Evolutionary conservation across 805 yeast species (phyloP).

Genomic region (Candida germanica): DNA sequence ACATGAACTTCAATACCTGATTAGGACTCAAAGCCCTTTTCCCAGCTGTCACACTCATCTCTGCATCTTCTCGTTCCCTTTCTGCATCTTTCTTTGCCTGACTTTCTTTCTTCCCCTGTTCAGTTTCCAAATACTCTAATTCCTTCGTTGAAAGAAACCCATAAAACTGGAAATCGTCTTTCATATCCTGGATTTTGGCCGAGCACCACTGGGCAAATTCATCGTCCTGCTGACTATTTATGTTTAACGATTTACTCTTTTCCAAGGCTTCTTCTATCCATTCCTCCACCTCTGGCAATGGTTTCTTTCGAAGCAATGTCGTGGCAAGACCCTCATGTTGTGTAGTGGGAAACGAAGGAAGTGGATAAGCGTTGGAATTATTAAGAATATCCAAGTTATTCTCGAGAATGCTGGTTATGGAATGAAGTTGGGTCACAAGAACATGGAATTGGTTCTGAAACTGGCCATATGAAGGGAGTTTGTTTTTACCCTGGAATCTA

Average conservation of each 20-base stretch:
- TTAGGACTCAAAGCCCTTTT: conserved; percentile 30
- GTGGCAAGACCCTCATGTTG: conserved; percentile 81
- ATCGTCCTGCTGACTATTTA: conserved; percentile 34
- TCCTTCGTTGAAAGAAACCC: conserved; percentile 60
- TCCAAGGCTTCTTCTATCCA: conserved; percentile 58
- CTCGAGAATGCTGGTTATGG: conserved; percentile 69
- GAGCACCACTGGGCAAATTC: conserved; percentile 70
- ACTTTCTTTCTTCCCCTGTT: conserved; percentile 30
- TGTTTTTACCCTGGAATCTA: conserved; percentile 35
- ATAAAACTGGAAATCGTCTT: conserved; percentile 56
- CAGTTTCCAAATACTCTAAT: conserved; percentile 25
- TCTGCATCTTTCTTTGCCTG: conserved; percentile 18
- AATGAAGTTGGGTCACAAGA: conserved; percentile 73
- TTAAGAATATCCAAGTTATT: conserved; percentile 56
- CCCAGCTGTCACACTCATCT: conserved; percentile 23
- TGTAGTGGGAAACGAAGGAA: conserved; percentile 79
- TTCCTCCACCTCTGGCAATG: conserved; percentile 83
- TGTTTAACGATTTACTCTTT: conserved; percentile 13
- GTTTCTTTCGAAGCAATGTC: conserved; percentile 81
- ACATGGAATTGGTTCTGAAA: conserved; percentile 84
- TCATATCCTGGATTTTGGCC: conserved; percentile 48
- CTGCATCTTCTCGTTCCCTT: conserved; percentile 22
- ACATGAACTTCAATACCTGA: conserved; percentile 38
- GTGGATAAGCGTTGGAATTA: conserved; percentile 76
- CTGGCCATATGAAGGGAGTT: conserved; percentile 51